Base-by-base conservation (phyloP, 305 asterid species). In the Fraxinus dipetala region DNA sequence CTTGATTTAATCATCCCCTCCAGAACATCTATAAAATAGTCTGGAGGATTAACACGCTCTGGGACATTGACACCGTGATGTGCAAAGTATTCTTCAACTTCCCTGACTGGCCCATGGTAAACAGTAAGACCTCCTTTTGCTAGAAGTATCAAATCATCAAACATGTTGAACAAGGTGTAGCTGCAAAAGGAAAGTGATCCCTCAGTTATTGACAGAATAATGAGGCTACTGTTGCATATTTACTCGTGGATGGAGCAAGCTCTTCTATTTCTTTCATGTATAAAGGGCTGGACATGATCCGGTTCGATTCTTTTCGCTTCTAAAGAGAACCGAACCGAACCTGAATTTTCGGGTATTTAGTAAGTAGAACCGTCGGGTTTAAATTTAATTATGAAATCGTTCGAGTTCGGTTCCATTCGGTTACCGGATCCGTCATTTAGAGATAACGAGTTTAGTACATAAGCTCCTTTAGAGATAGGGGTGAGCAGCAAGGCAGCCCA, bases 71-170 rank as follows among this genome's bases (percentile, higher is more conserved):
- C 90, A 40, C 89, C 95, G 8, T 90, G 87, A 18, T 85, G 84
- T 24, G 95, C 87, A 85, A 95, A 95, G 89, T 95, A 95, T 59
- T 90, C 94, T 80, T 94, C 99, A 20, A 94, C 98, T 48, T 94
- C 94, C 85, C 79, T 89, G 78, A 95, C 97, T 48, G 97, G 90
- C 63, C 99, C 99, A 78, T 88, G 99, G 83, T 95, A 95, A 31
- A 81, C 97, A 22, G 90, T 90, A 61, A 94, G 97, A 81, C 99
- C 98, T 77, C 98, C 98, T 88, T 95, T 95, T 14, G 99, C 99
- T 83, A 95, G 93, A 87, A 95, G 99, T 87, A 95, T 92, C 89
- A 95, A 84, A 84, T 95, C 99, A 83, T 95, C 98, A 77, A 94
- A 95, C 99, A 92, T 94, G 67, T 86, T 88, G 93, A 94, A 95